Evolutionary conservation across 108 stramenopile genomes (phyloP).

Genomic region (Conticribra guillardii): DNA sequence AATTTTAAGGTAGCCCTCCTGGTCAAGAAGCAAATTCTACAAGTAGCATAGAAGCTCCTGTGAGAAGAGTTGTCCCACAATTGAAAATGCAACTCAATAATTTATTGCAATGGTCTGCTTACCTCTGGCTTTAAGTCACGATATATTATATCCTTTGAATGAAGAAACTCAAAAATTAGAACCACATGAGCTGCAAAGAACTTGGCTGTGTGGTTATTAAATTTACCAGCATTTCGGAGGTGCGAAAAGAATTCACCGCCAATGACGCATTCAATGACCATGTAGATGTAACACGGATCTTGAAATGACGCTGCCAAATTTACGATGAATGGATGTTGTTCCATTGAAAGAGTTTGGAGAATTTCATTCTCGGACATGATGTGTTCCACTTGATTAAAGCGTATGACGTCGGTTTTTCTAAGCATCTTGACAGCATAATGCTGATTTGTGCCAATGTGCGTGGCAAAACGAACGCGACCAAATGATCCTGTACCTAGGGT

Average conservation of each 20-base stretch:
- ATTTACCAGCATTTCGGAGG: constrained; percentile 50
- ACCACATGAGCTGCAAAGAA: constrained; percentile 81
- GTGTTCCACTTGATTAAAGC: constrained; percentile 78
- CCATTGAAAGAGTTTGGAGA: constrained; percentile 44
- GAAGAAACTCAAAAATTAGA: constrained; percentile 93
- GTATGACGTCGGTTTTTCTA: constrained; percentile 74
- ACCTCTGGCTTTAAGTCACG: constrained; percentile 92
- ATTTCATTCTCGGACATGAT: constrained; percentile 81
- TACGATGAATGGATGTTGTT: constrained; percentile 81
- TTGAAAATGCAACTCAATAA: not conserved
- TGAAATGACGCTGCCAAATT: constrained; percentile 66
- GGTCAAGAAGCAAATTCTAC: constrained; percentile 69
- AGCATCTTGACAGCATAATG: constrained; percentile 85
- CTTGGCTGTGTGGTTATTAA: constrained; percentile 55
- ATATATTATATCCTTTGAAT: constrained; percentile 86
- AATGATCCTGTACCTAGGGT: constrained; percentile 89
- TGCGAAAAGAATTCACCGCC: constrained; percentile 86
- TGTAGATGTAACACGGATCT: constrained; percentile 70
- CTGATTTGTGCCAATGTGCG: constrained; percentile 56
- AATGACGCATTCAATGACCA: constrained; percentile 79
- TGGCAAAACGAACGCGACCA: constrained; percentile 82
- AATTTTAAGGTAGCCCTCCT: constrained; percentile 81
- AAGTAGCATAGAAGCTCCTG: not conserved
- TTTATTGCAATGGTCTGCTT: not conserved
- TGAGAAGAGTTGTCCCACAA: not conserved